Evolutionary conservation across 345 rosid genomes (phyloP).

Genomic region (Arabidopsis suecica): DNA sequence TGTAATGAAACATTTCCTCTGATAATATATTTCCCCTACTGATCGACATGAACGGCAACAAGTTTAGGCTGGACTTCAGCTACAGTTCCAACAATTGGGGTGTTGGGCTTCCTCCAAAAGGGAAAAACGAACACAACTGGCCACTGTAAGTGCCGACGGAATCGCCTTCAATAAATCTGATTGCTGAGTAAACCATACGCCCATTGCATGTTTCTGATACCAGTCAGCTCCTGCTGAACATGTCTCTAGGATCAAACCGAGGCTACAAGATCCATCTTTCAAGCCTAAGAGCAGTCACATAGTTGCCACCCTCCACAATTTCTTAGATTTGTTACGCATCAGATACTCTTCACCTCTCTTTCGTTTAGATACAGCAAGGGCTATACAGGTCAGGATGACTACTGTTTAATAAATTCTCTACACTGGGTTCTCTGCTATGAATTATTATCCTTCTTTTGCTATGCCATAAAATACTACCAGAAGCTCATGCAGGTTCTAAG

Average conservation of each 20-base stretch:
- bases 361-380: slow-evolving; percentile 72
- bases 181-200: not conserved
- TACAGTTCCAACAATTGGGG: slow-evolving; percentile 90
- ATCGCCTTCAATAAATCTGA: slow-evolving; percentile 6
- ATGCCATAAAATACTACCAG: not conserved
- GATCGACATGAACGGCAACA: slow-evolving; percentile 12
- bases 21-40: not conserved
- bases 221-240: not conserved
- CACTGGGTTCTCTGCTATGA: slow-evolving; percentile 9
- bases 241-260: slow-evolving; percentile 73
- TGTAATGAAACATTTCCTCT: slow-evolving; percentile 4
- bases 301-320: slow-evolving; percentile 72
- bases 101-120: slow-evolving; percentile 91
- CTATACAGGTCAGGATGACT: slow-evolving; percentile 69
- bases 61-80: slow-evolving; percentile 79
- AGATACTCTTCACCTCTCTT: slow-evolving; percentile 94
- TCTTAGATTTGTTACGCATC: slow-evolving; percentile 64
- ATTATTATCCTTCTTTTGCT: not conserved
- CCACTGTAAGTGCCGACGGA: slow-evolving; percentile 62
- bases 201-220: slow-evolving; percentile 18
- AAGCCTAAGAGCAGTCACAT: slow-evolving; percentile 80
- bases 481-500: slow-evolving; percentile 9
- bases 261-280: slow-evolving; percentile 85
- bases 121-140: slow-evolving; percentile 84
- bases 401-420: not conserved